Conservation (phyloP, 768 basidiomycete genomes). For the Gyrodon lividus region DNA sequence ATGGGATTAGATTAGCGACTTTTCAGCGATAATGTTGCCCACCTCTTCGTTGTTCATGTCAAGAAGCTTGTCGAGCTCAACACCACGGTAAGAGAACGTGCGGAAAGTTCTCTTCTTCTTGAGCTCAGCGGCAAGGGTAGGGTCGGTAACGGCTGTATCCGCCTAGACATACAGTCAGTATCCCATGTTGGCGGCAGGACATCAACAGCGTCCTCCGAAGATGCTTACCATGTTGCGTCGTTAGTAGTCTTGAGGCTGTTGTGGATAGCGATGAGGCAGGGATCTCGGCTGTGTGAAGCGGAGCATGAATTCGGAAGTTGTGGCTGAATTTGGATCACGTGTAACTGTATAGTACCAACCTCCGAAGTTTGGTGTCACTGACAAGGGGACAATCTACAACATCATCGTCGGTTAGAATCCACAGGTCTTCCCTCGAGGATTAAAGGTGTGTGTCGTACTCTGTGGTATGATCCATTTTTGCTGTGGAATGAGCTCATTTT, state of each 20-base stretch:
- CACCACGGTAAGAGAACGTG: conserved; percentile 97
- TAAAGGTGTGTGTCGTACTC: conserved; percentile 50
- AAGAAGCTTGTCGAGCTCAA: conserved; percentile 97
- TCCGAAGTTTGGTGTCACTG: conserved; percentile 7
- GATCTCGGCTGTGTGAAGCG: conserved; percentile 14
- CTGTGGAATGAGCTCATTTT: conserved; percentile 3
- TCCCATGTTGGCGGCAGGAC: neutral
- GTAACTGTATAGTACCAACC: conserved; percentile 60
- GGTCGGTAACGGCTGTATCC: conserved; percentile 84
- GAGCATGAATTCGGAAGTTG: conserved; percentile 36
- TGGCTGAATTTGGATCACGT: conserved; percentile 44
- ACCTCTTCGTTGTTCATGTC: conserved; percentile 96
- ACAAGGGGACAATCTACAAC: conserved; percentile 23
- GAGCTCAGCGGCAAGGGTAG: conserved; percentile 90
- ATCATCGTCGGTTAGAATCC: conserved; percentile 79
- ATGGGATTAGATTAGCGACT: neutral
- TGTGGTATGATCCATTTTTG: neutral
- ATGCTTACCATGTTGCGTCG: conserved; percentile 35
- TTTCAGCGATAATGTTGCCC: conserved; percentile 26
- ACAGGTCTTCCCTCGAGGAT: conserved; percentile 92
- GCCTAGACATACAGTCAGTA: conserved; percentile 46
- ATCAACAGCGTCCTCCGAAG: neutral
- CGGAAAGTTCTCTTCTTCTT: conserved; percentile 99
- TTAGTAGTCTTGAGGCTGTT: conserved; percentile 25
- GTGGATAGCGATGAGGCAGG: conserved; percentile 19